Evolutionary conservation across 2,329 filamentous ascomycete species (phyloP), one percentile per base, ranked within the genome.

Genomic region (Xylariaceae sp.): DNA sequence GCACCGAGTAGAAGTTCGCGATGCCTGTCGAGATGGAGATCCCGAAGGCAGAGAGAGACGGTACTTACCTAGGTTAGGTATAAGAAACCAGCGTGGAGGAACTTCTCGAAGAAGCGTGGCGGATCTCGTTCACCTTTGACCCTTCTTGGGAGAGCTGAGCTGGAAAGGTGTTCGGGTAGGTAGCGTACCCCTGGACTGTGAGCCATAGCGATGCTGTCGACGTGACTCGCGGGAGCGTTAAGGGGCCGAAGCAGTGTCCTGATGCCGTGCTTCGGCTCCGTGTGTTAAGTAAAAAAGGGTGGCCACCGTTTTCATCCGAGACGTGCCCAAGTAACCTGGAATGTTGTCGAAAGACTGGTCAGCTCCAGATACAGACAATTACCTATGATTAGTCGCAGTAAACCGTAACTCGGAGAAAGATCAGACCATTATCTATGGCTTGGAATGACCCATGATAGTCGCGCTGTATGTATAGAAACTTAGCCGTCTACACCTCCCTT

Each of bases 151-250:
- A 64, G 0, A 42, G 37, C 2, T n/a, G n/a, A n/a, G n/a, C n/a
- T n/a, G 75, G 70, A 56, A 80, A 64, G 61, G 70, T 63, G 47
- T 65, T 60, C 41, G 79, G 72, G 66, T 80, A 79, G 72, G 66
- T 80, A 79, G 48, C 74, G 61, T 75, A 71, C 59, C 79, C 77
- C 66, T 80, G 77, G 41, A 70, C 68, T 14, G 78, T 75, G 69
- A 73, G 79, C 62, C 75, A 71, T 48, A 81, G 71, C 0, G 77
- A 74, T 62, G 74, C 73, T 2, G 78, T 67, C 0, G 79, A 79
- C 1, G 77, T 70, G 18, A 77, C 63, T 44, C 79, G 74, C 32
- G 81, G 70, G 43, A 70, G 63, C 6, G 72, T 70, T 44, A 72
- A 63, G 10, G 73, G 71, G 60, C 77, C 71, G 62, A 73, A 70